phyloP scores from a whole-genome alignment of 208 protist species.

The Willaertia magna region DNA sequence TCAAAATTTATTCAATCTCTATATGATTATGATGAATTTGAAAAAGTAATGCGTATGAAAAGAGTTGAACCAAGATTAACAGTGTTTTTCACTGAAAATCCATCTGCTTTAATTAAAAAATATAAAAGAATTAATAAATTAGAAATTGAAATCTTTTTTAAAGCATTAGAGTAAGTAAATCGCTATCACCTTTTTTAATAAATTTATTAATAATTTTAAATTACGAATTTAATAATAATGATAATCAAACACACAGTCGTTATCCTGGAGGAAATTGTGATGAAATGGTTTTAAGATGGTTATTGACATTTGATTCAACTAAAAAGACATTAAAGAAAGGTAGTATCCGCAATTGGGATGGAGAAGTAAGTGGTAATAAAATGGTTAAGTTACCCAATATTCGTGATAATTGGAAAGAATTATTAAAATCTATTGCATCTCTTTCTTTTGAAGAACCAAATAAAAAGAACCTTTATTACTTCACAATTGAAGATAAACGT shows the following conservation, averaged over 20 bases:
- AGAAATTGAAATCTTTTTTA: background rate
- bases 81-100: background rate
- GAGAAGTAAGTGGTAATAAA: background rate
- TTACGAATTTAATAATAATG: too few relatives aligned
- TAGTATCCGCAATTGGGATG: background rate
- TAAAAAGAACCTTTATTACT: background rate
- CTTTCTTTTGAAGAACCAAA: background rate
- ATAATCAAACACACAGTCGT: background rate
- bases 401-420: background rate
- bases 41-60: background rate
- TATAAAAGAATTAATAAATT: background rate
- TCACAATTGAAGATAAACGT: background rate
- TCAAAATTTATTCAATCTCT: background rate
- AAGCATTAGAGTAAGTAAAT: background rate
- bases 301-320: background rate
- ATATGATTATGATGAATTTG: background rate
- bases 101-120: background rate
- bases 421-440: background rate
- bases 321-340: background rate
- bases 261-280: background rate
- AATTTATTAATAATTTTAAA: background rate
- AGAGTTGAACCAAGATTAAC: background rate
- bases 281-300: background rate
- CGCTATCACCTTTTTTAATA: background rate
- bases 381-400: background rate